These are phyloP conservation scores for Fistulinella prunicolor DNA, from an alignment of 768 basidiomycete species.

Conservation along the genomic window DNA sequence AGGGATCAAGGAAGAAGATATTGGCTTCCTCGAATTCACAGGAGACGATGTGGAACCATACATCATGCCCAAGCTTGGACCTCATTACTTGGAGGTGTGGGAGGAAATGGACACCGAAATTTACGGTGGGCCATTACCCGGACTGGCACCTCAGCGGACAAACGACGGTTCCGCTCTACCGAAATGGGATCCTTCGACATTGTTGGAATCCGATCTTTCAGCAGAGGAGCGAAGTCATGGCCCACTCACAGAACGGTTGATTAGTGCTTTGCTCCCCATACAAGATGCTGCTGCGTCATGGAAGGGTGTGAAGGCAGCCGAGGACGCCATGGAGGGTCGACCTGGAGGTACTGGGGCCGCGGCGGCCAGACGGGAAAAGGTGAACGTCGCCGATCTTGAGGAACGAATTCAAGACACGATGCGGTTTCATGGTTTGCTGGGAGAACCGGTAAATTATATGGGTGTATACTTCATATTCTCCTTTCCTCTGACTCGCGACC, in stretches of 20 bases:
- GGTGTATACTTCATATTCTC: constrained; percentile 3
- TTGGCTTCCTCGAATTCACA: constrained; percentile 88
- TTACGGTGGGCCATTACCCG: constrained; percentile 42
- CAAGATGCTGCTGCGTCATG: constrained; percentile 56
- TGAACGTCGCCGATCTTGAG: constrained; percentile 80
- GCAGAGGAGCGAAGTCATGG: constrained; percentile 83
- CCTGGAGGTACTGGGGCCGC: constrained; percentile 79
- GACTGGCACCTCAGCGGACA: constrained; percentile 38
- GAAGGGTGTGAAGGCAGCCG: constrained; percentile 80
- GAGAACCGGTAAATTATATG: constrained; percentile 58
- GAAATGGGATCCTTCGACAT: constrained; percentile 81
- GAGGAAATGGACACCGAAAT: constrained; percentile 79
- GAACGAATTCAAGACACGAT: constrained; percentile 71
- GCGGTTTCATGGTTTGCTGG: constrained; percentile 69
- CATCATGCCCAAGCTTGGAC: constrained; percentile 80
- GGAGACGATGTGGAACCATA: constrained; percentile 90
- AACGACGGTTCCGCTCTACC: constrained; percentile 42
- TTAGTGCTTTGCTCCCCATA: constrained; percentile 69
- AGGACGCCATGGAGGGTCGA: constrained; percentile 81
- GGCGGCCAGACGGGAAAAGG: constrained; percentile 67
- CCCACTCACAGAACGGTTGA: constrained; percentile 80
- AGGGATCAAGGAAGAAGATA: constrained; percentile 88
- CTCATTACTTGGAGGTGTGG: constrained; percentile 88
- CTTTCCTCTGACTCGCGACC: constrained; percentile 20
- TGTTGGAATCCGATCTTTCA: constrained; percentile 66